Base-by-base conservation (phyloP, 2,329 filamentous ascomycete species). In the Aspergillus sp. region DNA sequence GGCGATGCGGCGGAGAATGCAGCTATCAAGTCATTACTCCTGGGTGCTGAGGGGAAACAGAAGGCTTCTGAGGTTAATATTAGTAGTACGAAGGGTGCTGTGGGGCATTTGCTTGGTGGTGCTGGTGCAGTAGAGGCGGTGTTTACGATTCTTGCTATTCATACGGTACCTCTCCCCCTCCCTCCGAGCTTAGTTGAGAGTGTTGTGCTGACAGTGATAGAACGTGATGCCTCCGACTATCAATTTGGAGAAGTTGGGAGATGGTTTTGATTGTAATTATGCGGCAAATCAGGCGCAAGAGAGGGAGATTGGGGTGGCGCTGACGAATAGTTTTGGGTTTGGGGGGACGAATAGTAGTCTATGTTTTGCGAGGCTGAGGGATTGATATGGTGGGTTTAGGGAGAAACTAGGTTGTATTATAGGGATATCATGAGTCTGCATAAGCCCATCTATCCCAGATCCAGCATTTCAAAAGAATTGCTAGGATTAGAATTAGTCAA, bases 271-370 rank as follows among this genome's bases (percentile, higher is more conserved):
- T 53, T 95, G 91, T 72, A 96, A 97, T 63, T 91, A 96, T 66
- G 83, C 95, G 3, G 81, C 90, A 0, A 75, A 82, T 3, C 63
- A 74, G 41, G 78, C 89, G 0, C 90, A 96, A 67, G 68, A 85
- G 45, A 83, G 81, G 55, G 64, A 75, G 2, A 81, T 97, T 9
- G 73, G 82, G 49, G 84, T 91, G 19, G 88, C 87, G 4, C 60
- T 98, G 49, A 93, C 88, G 3, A 98, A 98, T 62, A 97, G 91
- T 65, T 98, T 98, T 71, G 93, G 93, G 0, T 98, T 98, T 72
- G 93, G 93, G 9, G 93, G 93, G 13, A 97, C 91, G 1, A 98
- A 98, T 71, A 90, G 91, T 38, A 90, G 83, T 46, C 73, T 98
- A 33, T 90, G 90, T 45, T 91, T 97, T 60, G 58, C 64, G 4